Evolutionary conservation across 2,329 filamentous ascomycete species (phyloP), one percentile per base, ranked within the genome.

Genomic region (Geosmithia putterillii): DNA sequence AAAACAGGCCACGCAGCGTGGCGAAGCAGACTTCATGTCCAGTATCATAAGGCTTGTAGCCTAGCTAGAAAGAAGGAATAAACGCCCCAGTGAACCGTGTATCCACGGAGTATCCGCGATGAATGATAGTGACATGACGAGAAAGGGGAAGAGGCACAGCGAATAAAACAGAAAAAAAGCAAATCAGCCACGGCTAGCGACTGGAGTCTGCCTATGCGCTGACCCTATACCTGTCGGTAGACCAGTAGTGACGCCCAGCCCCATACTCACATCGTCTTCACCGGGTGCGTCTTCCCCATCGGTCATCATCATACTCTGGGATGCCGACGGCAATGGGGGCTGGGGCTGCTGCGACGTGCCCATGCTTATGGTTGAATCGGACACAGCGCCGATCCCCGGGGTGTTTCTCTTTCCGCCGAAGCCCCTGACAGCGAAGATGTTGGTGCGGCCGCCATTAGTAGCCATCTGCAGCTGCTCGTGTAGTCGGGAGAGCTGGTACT

Each of bases 401-500:
- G 76, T 59, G 10, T 32, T 32, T 49, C 62, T 72, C 56, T 79
- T 76, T 14, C 70, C 66, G 3, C 76, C 76, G 46, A 63, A 71
- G 10, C 75, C 75, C 17, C 23, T 38, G 4, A 47, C 46, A 14
- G 46, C 41, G 23, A 81, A 82, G 20, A 82, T 82, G 48, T 81
- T 82, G 46, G 74, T 70, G 18, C 74, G 71, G 8, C 78, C 78
- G 36, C 76, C 76, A 48, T 81, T 83, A 0, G 79, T 81, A 5
- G 79, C 79, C 51, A 76, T 75, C 48, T 79, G 72, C 5, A 84
- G 60, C 58, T 83, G 79, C 52, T 83, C 78, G 45, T 76, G 73
- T 12, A 84, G 66, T 19, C 79, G 70, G 10, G 76, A 69, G 8
- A 79, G 68, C 49, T 80, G 73, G 48, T 83, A 83, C 46, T 78